Evolutionary conservation across 2,329 filamentous ascomycete genomes (phyloP), one percentile per base, ranked within the genome.

Genomic region (Biscogniauxia marginata): DNA sequence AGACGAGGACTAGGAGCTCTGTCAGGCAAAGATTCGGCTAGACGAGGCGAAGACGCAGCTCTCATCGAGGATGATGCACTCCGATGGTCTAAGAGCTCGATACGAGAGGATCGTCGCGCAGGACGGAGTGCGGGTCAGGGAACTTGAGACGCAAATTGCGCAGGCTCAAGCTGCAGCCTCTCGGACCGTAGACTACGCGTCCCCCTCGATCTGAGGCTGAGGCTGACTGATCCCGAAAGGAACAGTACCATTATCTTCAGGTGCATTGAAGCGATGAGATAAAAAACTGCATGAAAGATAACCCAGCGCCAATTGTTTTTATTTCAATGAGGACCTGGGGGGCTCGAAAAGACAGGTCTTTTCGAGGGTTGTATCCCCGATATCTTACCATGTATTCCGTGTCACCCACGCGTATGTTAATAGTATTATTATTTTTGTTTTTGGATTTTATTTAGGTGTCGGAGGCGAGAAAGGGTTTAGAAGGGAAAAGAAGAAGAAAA

Each of bases 1-100:
- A 16, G 68, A 69, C 30, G 69, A 71, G 30, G 69, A 71, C 49
- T 70, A 66, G 59, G 48, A 53, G 54, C 46, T 56, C 21, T 43
- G 16, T 50, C 16, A 47, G 16, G 50, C 50, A 16, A 39, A 52
- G 11, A 22, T 59, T 23, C 49, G 39, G 39, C n/a, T 46, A 49
- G 50, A 39, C 5, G n/a, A 11, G 6, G 30, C 30, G 30, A 39
- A 9, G 30, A 16, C 2, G 30, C 30, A 39, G 30, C 30, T 39
- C 30, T 11, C 30, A 39, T 39, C 30, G 30, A 39, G 30, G 30
- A 39, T 3, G 13, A 9, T 16, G 9, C 2, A 39, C 30, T 39
- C 30, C 6, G 5, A 39, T 9, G n/a, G 13, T 16, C 9, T n/a
- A 3, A 16, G 30, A 39, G n/a, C 5, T 39, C 30, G 9, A 4